Evolutionary conservation across 2,329 filamentous ascomycete genomes (phyloP).

Genomic region (Alternaria solani): DNA sequence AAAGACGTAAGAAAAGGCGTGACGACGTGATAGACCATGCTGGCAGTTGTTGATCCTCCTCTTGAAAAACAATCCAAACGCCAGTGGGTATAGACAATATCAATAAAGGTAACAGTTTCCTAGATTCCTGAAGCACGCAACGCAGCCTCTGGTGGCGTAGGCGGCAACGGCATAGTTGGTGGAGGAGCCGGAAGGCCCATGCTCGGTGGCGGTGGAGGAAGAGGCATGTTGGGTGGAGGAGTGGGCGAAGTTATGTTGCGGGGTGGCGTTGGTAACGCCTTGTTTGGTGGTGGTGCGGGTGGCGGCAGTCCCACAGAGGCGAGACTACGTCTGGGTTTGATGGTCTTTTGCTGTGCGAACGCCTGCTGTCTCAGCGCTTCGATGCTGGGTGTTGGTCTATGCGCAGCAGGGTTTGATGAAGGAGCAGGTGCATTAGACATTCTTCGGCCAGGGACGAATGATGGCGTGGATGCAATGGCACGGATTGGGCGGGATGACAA

Average conservation of each 20-base stretch:
- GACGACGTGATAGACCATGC: conserved; percentile 6
- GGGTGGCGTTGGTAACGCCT: conserved; percentile 55
- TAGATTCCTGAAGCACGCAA: conserved; percentile 6
- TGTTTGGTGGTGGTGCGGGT: conserved; percentile 56
- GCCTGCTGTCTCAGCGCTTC: conserved; percentile 39
- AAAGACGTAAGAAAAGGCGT: conserved; percentile 7
- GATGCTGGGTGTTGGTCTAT: conserved; percentile 33
- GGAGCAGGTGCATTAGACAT: conserved; percentile 28
- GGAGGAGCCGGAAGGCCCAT: conserved; percentile 19
- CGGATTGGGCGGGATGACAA: conserved; percentile 49
- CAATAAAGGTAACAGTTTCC: conserved; percentile 1
- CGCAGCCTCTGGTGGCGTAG: conserved; percentile 15
- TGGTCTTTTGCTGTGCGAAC: conserved; percentile 22
- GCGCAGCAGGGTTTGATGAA: neutral
- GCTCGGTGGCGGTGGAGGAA: conserved; percentile 19
- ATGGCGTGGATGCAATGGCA: conserved; percentile 42
- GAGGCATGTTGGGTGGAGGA: conserved; percentile 26
- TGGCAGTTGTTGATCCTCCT: neutral
- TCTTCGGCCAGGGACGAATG: conserved; percentile 38
- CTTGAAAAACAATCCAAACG: neutral
- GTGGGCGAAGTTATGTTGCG: conserved; percentile 21
- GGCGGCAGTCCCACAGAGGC: conserved; percentile 54
- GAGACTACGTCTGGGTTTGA: conserved; percentile 46
- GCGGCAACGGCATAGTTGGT: conserved; percentile 18
- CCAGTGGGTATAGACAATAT: conserved; percentile 1